phyloP scores from a whole-genome alignment of 768 basidiomycete genomes.

The Tricholoma matsutake region DNA sequence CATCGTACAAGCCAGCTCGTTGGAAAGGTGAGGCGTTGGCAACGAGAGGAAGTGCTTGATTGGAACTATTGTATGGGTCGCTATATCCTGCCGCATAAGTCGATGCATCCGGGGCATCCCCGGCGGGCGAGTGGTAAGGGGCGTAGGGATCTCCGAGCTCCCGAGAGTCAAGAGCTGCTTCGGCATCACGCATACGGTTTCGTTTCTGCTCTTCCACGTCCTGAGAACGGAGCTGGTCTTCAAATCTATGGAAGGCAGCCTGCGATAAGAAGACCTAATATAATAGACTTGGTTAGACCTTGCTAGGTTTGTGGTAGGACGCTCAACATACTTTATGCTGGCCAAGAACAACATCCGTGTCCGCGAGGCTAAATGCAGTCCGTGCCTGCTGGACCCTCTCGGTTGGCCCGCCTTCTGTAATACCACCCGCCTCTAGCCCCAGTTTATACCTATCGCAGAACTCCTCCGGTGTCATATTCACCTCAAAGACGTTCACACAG shows the following conservation, averaged over 20 bases:
- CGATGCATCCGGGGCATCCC: conserved; percentile 35
- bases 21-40: conserved; percentile 80
- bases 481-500: conserved; percentile 69
- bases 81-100: conserved; percentile 40
- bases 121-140: conserved; percentile 61
- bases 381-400: conserved; percentile 61
- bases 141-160: conserved; percentile 69
- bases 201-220: conserved; percentile 88
- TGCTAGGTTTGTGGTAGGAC: background rate
- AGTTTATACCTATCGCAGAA: conserved; percentile 81
- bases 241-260: conserved; percentile 79
- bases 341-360: conserved; percentile 78
- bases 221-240: conserved; percentile 78
- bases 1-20: conserved; percentile 71
- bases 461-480: conserved; percentile 81
- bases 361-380: conserved; percentile 53
- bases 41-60: conserved; percentile 80
- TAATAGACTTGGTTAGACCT: conserved; percentile 2
- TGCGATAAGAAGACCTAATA: conserved; percentile 88
- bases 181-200: conserved; percentile 70
- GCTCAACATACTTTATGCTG: conserved; percentile 66
- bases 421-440: conserved; percentile 54
- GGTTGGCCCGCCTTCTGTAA: conserved; percentile 56
- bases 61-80: conserved; percentile 60
- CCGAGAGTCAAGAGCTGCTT: conserved; percentile 61